phyloP scores from a whole-genome alignment of 225 moss, liverwort and hornwort genomes.

The Anthoceros angustus region DNA sequence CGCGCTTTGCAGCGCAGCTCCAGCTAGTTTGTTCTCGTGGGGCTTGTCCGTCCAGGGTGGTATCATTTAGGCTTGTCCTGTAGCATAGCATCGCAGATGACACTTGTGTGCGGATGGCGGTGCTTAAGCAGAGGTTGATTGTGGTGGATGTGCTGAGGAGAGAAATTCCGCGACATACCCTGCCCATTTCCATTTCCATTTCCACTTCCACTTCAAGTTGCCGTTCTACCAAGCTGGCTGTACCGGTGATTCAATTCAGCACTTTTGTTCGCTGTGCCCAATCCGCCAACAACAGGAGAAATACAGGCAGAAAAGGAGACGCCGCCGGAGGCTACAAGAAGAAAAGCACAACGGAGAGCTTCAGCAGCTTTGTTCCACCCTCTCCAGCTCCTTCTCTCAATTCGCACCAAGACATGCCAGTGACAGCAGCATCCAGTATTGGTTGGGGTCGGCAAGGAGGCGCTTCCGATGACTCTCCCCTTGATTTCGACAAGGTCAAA shows the following conservation, averaged over 20 bases:
- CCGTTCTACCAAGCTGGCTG: background rate
- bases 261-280: background rate
- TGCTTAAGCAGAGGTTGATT: background rate
- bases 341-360: no score
- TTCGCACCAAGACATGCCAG: background rate
- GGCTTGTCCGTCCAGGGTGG: no score
- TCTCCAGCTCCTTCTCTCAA: background rate
- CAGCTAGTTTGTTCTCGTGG: no score
- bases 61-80: no score
- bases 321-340: background rate
- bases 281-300: no score
- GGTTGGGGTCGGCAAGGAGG: no score
- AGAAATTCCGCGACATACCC: background rate
- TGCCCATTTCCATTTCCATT: no score
- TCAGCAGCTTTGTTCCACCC: background rate
- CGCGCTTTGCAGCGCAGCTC: no score
- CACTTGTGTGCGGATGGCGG: background rate
- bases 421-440: no score
- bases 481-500: background rate
- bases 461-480: no score
- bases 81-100: background rate
- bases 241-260: background rate
- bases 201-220: background rate
- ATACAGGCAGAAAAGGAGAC: background rate
- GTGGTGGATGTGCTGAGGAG: background rate